Evolutionary conservation across 768 basidiomycete species (phyloP).

Genomic region (Lactarius tabidus): DNA sequence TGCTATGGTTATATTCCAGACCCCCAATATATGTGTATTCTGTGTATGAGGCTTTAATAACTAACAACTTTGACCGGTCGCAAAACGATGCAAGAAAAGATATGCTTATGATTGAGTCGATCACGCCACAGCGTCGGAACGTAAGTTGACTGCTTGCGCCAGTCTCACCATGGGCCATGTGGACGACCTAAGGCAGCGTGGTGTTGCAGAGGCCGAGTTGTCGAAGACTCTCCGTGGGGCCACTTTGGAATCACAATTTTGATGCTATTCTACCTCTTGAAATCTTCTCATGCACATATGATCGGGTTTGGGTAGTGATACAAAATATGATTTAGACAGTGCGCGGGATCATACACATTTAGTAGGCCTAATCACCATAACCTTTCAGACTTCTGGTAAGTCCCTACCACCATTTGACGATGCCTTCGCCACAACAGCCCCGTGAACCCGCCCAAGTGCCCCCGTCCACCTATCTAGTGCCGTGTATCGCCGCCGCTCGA

Average conservation of each 20-base stretch:
- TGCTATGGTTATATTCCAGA: not conserved
- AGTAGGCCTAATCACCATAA: not conserved
- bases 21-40: not conserved
- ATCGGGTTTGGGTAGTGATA: slow-evolving; percentile 13
- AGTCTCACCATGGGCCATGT: no score
- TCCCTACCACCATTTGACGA: slow-evolving; percentile 31
- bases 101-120: no score
- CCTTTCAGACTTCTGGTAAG: slow-evolving; percentile 10
- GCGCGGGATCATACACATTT: slow-evolving; percentile 6
- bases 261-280: not conserved
- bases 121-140: slow-evolving; percentile 15
- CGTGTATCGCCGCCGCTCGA: slow-evolving; percentile 82
- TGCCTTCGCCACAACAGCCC: slow-evolving; percentile 71
- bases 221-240: slow-evolving; percentile 58
- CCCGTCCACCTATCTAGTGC: slow-evolving; percentile 81
- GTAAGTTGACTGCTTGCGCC: slow-evolving; percentile 17
- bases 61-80: no score
- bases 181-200: slow-evolving; percentile 70
- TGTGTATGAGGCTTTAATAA: not conserved
- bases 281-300: not conserved
- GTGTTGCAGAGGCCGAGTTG: slow-evolving; percentile 50
- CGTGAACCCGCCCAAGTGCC: slow-evolving; percentile 73
- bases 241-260: slow-evolving; percentile 69
- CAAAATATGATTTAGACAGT: slow-evolving; percentile 11
- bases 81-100: no score